These are phyloP conservation scores for Carex kokanica DNA, from an alignment of 176 grass and related monocot species.

Conservation along the genomic window DNA sequence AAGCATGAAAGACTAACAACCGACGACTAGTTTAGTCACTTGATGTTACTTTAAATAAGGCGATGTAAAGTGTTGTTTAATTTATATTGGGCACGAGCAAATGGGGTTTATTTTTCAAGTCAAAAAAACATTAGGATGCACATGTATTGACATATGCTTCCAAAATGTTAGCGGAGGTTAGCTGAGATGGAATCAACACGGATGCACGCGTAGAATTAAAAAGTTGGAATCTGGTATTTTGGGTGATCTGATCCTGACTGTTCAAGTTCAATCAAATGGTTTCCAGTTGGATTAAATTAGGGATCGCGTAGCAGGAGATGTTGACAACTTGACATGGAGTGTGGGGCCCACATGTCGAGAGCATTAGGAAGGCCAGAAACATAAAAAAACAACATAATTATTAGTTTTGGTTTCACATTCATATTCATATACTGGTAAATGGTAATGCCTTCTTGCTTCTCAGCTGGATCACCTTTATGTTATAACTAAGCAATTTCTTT, in stretches of 20 bases:
- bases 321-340: neutral
- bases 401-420: neutral
- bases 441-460: constrained; percentile 5
- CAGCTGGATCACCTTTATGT: neutral
- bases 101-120: neutral
- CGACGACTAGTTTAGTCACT: neutral
- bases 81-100: neutral
- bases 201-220: neutral
- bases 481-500: neutral
- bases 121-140: neutral
- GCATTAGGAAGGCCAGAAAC: neutral
- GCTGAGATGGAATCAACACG: neutral
- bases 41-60: neutral
- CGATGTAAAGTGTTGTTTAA: neutral
- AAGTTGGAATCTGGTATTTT: neutral
- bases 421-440: neutral
- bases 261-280: neutral
- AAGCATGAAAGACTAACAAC: neutral
- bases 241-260: neutral
- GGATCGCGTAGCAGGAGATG: neutral
- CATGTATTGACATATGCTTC: neutral
- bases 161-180: neutral
- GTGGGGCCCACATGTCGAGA: neutral
- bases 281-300: neutral
- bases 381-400: neutral